These are phyloP conservation scores for Exophiala aquamarina DNA, from an alignment of 2,329 filamentous ascomycete genomes.

Conservation along the genomic window DNA sequence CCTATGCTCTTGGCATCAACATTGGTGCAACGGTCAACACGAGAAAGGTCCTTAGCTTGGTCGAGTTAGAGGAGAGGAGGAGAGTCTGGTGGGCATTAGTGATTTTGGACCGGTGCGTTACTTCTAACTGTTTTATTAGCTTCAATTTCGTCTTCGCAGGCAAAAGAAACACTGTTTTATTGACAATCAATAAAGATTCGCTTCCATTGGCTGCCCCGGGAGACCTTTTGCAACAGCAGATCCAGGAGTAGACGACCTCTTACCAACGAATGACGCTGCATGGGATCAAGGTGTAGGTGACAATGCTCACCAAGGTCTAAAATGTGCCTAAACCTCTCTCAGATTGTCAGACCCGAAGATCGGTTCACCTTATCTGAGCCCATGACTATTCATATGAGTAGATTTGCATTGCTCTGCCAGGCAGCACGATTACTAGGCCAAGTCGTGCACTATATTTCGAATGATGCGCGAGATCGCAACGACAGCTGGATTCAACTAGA, in stretches of 20 bases:
- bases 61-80: constrained; percentile 29
- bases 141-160: too few species aligned
- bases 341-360: constrained; percentile 12
- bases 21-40: constrained; percentile 16
- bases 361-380: constrained; percentile 24
- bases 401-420: constrained; percentile 23
- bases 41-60: constrained; percentile 18
- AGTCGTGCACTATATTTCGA: constrained; percentile 14
- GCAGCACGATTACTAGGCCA: constrained; percentile 20
- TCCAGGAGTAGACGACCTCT: constrained; percentile 23
- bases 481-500: constrained; percentile 23
- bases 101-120: constrained; percentile 31
- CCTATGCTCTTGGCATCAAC: constrained; percentile 20
- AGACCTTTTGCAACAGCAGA: constrained; percentile 25
- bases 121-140: too few species aligned
- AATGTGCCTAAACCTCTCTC: background rate
- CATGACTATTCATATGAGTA: constrained; percentile 29
- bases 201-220: constrained; percentile 20
- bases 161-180: too few species aligned
- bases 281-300: constrained; percentile 8
- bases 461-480: background rate
- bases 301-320: background rate
- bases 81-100: constrained; percentile 32
- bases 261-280: constrained; percentile 19
- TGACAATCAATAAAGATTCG: too few species aligned